Base-by-base conservation (phyloP, 768 basidiomycete species). In the Lactifluus hygrophoroides region DNA sequence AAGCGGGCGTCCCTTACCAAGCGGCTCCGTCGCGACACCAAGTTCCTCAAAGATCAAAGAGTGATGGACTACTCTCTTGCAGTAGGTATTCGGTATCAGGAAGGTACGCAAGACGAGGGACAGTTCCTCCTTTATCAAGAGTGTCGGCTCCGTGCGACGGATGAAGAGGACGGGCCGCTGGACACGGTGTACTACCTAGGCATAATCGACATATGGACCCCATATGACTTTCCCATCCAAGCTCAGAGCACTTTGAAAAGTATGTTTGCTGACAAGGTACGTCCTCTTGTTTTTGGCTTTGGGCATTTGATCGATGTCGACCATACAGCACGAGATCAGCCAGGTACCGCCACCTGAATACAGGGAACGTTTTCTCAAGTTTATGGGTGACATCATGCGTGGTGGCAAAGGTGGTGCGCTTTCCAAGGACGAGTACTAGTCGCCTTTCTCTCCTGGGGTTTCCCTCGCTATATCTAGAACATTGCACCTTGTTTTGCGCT, bases 51-150 rank as follows among this genome's bases (percentile, higher is more conserved):
- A 73, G 71, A 72, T 62, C 76, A 95, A n/a, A 74, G 82, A 43
- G 94, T 99, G 56, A 97, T 98, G 94, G 96, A 98, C 71, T 98
- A 99, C 70, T 91, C 88, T 62, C 74, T 99, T 25, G 79, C 98
- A 43, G 85, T 98, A 16, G 96, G 96, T 1, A 90, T 96, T 46
- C 96, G 98, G 75, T 85, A 28, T 85, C 82, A 86, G 66, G 73
- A 80, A 66, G 80, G 88, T 66, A 77, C 79, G 2, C 80, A 82
- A 34, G 82, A 88, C 57, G 73, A 81, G 16, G 76, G 80, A 25
- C 81, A 90, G 57, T 92, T 95, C 69, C 71, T 97, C 27, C 98
- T 99, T 72, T 97, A 96, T 68, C 91, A 94, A 66, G 96, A 98
- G 65, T 93, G 94, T 11, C 96, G 96, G 0, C 68, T 95, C 44